Conservation (phyloP, 2,329 filamentous ascomycete genomes). For the Monilinia polystroma region DNA sequence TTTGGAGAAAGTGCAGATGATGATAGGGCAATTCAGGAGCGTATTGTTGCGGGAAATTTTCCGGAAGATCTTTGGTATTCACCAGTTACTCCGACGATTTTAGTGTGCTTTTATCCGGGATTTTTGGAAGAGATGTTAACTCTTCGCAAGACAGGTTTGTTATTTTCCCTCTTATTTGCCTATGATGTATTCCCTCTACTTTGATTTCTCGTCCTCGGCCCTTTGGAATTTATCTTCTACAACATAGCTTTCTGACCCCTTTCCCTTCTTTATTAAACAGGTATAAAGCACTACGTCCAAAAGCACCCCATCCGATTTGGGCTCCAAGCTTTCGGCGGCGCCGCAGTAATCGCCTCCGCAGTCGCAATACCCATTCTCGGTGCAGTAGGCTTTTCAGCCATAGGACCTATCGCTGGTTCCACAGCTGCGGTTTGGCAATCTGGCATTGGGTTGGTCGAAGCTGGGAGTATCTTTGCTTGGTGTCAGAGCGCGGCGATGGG, state of each 20-base stretch:
- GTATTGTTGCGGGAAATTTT: neutral
- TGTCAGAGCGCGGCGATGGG: constrained; percentile 33
- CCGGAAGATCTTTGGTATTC: constrained; percentile 5
- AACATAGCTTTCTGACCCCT: neutral
- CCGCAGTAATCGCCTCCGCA: neutral
- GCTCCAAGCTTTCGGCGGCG: neutral
- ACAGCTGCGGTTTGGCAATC: constrained; percentile 36
- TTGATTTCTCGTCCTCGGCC: neutral
- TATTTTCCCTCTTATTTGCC: neutral
- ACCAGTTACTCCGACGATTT: neutral
- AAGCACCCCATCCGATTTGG: constrained; percentile 8
- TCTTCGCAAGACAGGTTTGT: constrained; percentile 10
- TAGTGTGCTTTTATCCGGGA: neutral
- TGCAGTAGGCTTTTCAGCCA: constrained; percentile 32
- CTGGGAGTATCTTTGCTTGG: constrained; percentile 38
- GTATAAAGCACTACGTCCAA: neutral
- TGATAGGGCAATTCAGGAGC: neutral
- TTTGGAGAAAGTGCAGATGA: neutral
- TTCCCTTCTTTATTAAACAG: neutral
- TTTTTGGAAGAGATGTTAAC: neutral
- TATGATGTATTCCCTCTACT: neutral
- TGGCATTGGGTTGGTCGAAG: constrained; percentile 34
- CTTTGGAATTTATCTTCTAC: too few relatives aligned
- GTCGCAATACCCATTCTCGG: constrained; percentile 17
- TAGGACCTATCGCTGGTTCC: constrained; percentile 32